Conservation (phyloP, 2,329 filamentous ascomycete genomes). For the Aspergillus vadensis region DNA sequence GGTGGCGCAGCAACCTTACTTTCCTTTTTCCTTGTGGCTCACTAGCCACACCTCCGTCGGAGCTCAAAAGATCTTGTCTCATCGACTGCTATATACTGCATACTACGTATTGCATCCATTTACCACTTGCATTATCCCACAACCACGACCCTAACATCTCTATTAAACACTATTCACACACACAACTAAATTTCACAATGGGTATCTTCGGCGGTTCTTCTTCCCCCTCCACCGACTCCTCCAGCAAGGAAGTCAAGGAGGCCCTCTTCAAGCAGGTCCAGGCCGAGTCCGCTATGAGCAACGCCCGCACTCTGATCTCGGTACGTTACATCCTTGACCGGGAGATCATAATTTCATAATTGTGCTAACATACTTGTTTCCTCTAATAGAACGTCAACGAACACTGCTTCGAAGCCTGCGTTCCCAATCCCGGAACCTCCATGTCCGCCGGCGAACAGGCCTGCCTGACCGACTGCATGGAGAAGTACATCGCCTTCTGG, state of each 20-base stretch:
- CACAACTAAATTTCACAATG: constrained; percentile 28
- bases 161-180: background rate
- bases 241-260: constrained; percentile 48
- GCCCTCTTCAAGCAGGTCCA: constrained; percentile 65
- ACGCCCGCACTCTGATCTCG: constrained; percentile 70
- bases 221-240: constrained; percentile 25
- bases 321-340: constrained; percentile 47
- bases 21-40: background rate
- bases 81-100: background rate
- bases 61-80: constrained; percentile 14
- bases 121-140: background rate
- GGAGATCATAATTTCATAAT: background rate
- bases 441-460: constrained; percentile 68
- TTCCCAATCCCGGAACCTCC: constrained; percentile 66
- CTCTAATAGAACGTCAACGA: constrained; percentile 70
- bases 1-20: constrained; percentile 20
- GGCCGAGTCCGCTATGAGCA: constrained; percentile 65
- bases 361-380: background rate
- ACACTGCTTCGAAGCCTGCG: constrained; percentile 77
- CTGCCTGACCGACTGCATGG: constrained; percentile 76
- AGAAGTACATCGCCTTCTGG: constrained; percentile 82
- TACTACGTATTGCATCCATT: no score
- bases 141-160: background rate
- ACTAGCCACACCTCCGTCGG: constrained; percentile 21
- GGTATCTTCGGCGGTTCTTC: constrained; percentile 44